Conservation (phyloP, 176 grass and related monocot genomes). For the Themeda triandra region DNA sequence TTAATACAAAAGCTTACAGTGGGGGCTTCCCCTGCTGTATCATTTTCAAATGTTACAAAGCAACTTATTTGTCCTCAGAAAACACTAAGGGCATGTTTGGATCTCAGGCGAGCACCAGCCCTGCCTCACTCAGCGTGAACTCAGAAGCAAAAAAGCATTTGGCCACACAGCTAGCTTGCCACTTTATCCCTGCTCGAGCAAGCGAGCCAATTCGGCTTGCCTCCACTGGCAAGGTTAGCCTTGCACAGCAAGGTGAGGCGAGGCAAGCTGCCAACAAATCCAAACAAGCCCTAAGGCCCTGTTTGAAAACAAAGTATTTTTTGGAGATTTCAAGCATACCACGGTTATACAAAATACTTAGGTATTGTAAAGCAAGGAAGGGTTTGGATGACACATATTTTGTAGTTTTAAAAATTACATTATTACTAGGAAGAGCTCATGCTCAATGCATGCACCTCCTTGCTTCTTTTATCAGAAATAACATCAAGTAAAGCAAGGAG, state of each 20-base stretch:
- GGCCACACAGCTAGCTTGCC: not conserved
- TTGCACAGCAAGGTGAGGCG: not conserved
- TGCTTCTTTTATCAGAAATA: not conserved
- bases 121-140: not conserved
- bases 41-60: too few relatives aligned
- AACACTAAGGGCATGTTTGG: not conserved
- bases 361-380: not conserved
- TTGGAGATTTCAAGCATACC: not conserved
- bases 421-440: not conserved
- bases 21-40: too few relatives aligned
- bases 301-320: not conserved
- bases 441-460: not conserved
- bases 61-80: not conserved
- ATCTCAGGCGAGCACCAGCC: not conserved
- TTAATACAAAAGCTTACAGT: too few relatives aligned
- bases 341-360: not conserved
- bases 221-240: not conserved
- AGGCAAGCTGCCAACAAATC: not conserved
- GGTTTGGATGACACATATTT: not conserved
- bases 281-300: not conserved
- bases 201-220: not conserved
- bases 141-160: not conserved
- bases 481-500: not conserved
- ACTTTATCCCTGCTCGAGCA: not conserved
- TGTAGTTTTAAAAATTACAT: not conserved